A percentile compares a stretch with the other conserved stretches of the same genome.
phyloP scores from a whole-genome alignment of 2,329 filamentous ascomycete species.

The Sphaerulina vaccinii region DNA sequence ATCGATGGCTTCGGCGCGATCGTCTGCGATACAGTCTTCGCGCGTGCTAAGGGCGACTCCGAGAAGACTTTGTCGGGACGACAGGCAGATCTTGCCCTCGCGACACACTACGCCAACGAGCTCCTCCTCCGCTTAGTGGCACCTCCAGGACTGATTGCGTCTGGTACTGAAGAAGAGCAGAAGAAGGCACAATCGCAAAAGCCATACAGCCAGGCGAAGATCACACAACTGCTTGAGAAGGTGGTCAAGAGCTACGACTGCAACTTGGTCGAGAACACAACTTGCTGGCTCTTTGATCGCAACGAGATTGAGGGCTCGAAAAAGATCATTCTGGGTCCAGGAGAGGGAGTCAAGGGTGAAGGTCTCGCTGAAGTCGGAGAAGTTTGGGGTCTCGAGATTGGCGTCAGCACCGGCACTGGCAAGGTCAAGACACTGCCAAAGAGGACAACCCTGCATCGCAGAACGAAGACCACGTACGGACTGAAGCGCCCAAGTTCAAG shows the following conservation, averaged over 20 bases:
- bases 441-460: constrained; percentile 86
- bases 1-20: constrained; percentile 97
- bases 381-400: constrained; percentile 97
- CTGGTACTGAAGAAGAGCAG: constrained; percentile 91
- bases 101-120: constrained; percentile 94
- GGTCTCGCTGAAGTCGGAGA: constrained; percentile 85
- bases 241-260: constrained; percentile 86
- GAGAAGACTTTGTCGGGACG: constrained; percentile 62
- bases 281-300: constrained; percentile 91
- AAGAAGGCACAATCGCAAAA: constrained; percentile 79
- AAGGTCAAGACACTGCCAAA: constrained; percentile 93
- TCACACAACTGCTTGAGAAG: constrained; percentile 85
- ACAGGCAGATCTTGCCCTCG: constrained; percentile 81
- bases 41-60: constrained; percentile 57
- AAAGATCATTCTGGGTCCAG: constrained; percentile 91
- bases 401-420: constrained; percentile 82
- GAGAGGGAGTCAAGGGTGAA: constrained; percentile 86
- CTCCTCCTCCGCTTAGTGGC: constrained; percentile 86
- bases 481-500: constrained; percentile 93
- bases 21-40: constrained; percentile 87
- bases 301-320: constrained; percentile 98
- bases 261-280: constrained; percentile 95
- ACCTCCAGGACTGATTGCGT: constrained; percentile 79
- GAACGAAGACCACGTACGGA: constrained; percentile 85
- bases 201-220: constrained; percentile 79